A percentile compares a stretch with the other conserved stretches of the same genome.
Conservation (phyloP, 257 asterid species). For the Verbascum thapsus region DNA sequence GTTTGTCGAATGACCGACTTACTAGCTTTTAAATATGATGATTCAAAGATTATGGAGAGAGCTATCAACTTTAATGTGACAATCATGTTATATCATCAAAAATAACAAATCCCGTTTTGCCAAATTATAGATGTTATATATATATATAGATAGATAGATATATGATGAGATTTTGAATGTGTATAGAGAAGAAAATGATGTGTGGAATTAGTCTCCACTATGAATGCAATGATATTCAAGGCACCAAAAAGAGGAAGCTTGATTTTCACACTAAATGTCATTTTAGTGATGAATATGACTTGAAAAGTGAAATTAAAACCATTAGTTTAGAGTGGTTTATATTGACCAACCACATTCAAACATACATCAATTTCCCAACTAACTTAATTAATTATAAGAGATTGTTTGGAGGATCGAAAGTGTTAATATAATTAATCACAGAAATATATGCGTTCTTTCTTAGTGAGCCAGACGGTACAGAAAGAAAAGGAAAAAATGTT, state of each 20-base stretch:
- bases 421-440: no score
- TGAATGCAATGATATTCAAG: slow-evolving; percentile 37
- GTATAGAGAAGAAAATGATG: slow-evolving; percentile 28
- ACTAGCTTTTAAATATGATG: slow-evolving; percentile 28
- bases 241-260: slow-evolving; percentile 40
- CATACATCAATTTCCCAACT: slow-evolving; percentile 26
- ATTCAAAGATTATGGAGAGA: slow-evolving; percentile 37
- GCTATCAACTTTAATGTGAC: slow-evolving; percentile 41
- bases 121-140: slow-evolving; percentile 20
- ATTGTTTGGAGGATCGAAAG: no score
- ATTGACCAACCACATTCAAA: slow-evolving; percentile 23
- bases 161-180: slow-evolving; percentile 31
- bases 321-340: slow-evolving; percentile 7
- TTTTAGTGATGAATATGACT: not conserved
- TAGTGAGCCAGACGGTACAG: no score
- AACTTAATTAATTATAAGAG: not conserved
- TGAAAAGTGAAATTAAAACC: not conserved
- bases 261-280: slow-evolving; percentile 43
- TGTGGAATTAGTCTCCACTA: slow-evolving; percentile 28
- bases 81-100: slow-evolving; percentile 40
- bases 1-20: not conserved
- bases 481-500: no score
- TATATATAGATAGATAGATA: slow-evolving; percentile 30
- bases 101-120: slow-evolving; percentile 27
- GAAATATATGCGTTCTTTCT: no score